Evolutionary conservation across 352 stramenopile genomes (phyloP).

Genomic region (Phytophthora chlamydospora): DNA sequence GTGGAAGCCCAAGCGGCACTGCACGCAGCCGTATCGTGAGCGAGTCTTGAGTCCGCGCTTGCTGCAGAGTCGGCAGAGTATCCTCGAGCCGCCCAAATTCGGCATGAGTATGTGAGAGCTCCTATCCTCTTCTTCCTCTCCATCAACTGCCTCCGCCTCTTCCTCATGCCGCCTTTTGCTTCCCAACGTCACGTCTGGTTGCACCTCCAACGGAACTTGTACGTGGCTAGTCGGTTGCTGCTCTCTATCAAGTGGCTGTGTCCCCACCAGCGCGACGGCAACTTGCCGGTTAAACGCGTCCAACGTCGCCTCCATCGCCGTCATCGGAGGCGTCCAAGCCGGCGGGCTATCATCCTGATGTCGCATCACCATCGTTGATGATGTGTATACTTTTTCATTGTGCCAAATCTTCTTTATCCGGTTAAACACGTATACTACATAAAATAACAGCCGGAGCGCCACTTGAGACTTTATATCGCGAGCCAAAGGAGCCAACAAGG

Average conservation of each 20-base stretch:
- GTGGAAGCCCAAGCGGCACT: conserved; percentile 23
- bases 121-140: neutral
- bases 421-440: too few species aligned
- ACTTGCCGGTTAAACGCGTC: conserved; percentile 15
- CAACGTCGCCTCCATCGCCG: conserved; percentile 13
- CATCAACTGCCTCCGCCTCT: neutral
- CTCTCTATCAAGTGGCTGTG: conserved; percentile 1
- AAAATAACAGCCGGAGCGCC: neutral
- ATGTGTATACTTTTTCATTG: too few species aligned
- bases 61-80: conserved; percentile 19
- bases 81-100: conserved; percentile 5
- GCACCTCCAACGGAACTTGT: neutral
- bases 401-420: too few species aligned
- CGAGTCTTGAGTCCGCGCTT: conserved; percentile 21
- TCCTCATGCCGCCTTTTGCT: neutral
- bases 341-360: too few species aligned
- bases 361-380: too few species aligned
- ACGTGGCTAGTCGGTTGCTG: neutral
- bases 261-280: conserved; percentile 1
- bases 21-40: conserved; percentile 13
- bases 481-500: conserved; percentile 1
- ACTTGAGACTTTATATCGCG: conserved; percentile 21
- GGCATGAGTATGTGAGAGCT: conserved; percentile 11
- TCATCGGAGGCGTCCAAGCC: too few species aligned
- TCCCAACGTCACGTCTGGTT: neutral